A percentile compares a stretch with the other conserved stretches of the same genome.
These are phyloP conservation scores for Pichia cephalocereana DNA, from an alignment of 805 yeast genomes.

Conservation along the genomic window DNA sequence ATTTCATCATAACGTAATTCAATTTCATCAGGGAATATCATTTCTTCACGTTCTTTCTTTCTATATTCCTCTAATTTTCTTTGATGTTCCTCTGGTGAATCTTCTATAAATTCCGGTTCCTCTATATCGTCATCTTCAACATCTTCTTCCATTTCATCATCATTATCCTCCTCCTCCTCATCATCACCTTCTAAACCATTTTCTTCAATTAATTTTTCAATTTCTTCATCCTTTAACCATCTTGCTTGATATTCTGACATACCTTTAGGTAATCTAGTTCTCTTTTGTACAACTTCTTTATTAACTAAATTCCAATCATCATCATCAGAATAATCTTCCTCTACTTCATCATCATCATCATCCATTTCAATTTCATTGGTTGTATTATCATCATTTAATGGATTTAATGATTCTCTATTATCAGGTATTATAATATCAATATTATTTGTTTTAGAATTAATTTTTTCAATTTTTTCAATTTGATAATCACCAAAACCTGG, in stretches of 20 bases:
- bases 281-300: conserved; percentile 10
- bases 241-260: conserved; percentile 69
- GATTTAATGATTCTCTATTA: conserved; percentile 19
- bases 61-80: conserved; percentile 66
- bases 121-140: conserved; percentile 31
- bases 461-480: conserved; percentile 53
- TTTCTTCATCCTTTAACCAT: conserved; percentile 62
- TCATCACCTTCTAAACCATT: conserved; percentile 29
- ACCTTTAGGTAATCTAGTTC: conserved; percentile 51
- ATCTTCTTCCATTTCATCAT: conserved; percentile 27
- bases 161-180: conserved; percentile 25
- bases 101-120: conserved; percentile 45
- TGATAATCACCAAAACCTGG: conserved; percentile 90
- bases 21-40: conserved; percentile 92
- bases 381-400: conserved; percentile 30
- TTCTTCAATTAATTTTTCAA: conserved; percentile 30
- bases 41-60: conserved; percentile 66
- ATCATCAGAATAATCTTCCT: conserved; percentile 19
- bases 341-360: conserved; percentile 48
- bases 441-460: conserved; percentile 21
- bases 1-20: conserved; percentile 71
- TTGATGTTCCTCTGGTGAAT: conserved; percentile 70
- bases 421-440: conserved; percentile 21
- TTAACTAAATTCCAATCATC: conserved; percentile 17
- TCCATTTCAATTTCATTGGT: conserved; percentile 31